Conservation (phyloP, 2,329 filamentous ascomycete genomes). For the Paradendryphiella salina region DNA sequence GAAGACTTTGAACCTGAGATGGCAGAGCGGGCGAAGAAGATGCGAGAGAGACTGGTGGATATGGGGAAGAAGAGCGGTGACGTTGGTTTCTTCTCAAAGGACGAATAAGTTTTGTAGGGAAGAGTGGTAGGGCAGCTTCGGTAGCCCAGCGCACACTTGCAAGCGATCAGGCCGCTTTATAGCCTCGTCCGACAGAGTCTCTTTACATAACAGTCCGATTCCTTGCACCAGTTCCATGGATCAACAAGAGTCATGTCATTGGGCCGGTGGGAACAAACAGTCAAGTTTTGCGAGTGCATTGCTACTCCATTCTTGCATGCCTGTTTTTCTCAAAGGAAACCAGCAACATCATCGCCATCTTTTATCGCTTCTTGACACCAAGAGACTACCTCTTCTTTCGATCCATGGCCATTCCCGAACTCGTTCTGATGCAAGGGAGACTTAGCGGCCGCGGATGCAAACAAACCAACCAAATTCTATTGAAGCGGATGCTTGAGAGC, state of each 20-base stretch:
- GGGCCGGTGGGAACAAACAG: background rate
- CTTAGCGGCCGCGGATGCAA: background rate
- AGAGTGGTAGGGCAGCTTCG: no score
- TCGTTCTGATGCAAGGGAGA: background rate
- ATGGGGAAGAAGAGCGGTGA: slow-evolving; percentile 64
- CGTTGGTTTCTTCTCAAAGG: slow-evolving; percentile 58
- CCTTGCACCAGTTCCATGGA: background rate
- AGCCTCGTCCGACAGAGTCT: background rate
- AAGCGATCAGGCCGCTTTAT: background rate
- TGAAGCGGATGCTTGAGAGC: background rate
- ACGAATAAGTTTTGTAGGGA: slow-evolving; percentile 39
- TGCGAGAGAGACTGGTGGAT: slow-evolving; percentile 65
- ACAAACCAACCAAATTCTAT: background rate
- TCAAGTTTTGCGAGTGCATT: background rate
- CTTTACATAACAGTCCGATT: background rate
- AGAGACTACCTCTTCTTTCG: background rate
- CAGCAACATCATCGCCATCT: background rate
- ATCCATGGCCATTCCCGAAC: background rate
- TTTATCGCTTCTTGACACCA: background rate
- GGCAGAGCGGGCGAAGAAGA: slow-evolving; percentile 60
- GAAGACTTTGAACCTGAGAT: slow-evolving; percentile 64
- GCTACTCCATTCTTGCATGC: background rate
- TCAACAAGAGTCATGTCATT: background rate
- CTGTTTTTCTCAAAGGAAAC: background rate
- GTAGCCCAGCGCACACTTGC: background rate